Conservation (phyloP, 441 rosid genomes). For the Croton laevigatus region DNA sequence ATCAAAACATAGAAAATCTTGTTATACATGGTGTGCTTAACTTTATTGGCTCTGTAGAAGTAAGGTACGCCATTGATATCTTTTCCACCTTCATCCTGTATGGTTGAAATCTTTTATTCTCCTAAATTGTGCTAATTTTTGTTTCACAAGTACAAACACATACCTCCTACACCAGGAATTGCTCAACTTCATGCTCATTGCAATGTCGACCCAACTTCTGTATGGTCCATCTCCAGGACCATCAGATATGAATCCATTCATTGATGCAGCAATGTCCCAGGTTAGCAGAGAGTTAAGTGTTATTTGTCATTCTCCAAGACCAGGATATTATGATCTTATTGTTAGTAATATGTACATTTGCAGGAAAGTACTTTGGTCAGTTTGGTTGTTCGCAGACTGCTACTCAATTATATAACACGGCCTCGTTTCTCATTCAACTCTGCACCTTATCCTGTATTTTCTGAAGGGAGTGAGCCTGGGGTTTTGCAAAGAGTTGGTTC, state of each 20-base stretch:
- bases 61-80: slow-evolving; percentile 51
- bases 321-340: slow-evolving; percentile 11
- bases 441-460: slow-evolving; percentile 50
- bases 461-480: slow-evolving; percentile 64
- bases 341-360: slow-evolving; percentile 20
- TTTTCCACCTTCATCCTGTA: not conserved
- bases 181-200: slow-evolving; percentile 79
- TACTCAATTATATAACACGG: slow-evolving; percentile 68
- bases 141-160: slow-evolving; percentile 60
- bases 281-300: slow-evolving; percentile 31
- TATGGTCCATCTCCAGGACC: slow-evolving; percentile 78
- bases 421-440: slow-evolving; percentile 44
- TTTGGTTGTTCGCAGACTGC: slow-evolving; percentile 64
- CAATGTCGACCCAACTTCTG: slow-evolving; percentile 94
- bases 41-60: slow-evolving; percentile 73
- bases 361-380: slow-evolving; percentile 77
- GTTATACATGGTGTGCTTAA: slow-evolving; percentile 74
- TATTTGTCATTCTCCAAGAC: slow-evolving; percentile 12
- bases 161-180: slow-evolving; percentile 86
- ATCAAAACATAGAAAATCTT: slow-evolving; percentile 65
- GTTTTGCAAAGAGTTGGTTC: slow-evolving; percentile 94
- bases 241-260: slow-evolving; percentile 72
- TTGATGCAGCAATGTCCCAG: slow-evolving; percentile 93
- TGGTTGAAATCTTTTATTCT: slow-evolving; percentile 18
- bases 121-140: slow-evolving; percentile 34